phyloP scores from a whole-genome alignment of 2,329 filamentous ascomycete genomes.

The Clarireedia paspali region DNA sequence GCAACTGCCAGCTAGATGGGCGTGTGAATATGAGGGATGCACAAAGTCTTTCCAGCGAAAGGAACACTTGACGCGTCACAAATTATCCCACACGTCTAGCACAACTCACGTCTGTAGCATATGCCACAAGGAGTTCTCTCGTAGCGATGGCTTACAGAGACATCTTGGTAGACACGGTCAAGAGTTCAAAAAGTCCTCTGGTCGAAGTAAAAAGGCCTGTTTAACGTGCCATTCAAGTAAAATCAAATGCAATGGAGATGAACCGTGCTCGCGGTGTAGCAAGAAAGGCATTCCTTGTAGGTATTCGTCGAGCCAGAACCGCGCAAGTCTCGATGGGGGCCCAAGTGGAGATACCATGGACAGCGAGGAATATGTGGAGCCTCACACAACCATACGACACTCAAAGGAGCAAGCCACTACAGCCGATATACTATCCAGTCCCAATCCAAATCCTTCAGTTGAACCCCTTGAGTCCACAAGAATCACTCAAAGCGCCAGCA shows the following conservation, averaged over 20 bases:
- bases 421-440: too few species aligned
- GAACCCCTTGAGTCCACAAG: too few species aligned
- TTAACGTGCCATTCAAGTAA: slow-evolving; percentile 39
- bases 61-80: slow-evolving; percentile 24
- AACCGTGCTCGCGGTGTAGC: slow-evolving; percentile 33
- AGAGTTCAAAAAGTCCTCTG: slow-evolving; percentile 17
- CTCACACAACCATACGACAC: too few species aligned
- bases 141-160: slow-evolving; percentile 24
- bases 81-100: slow-evolving; percentile 17
- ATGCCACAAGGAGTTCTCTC: slow-evolving; percentile 21
- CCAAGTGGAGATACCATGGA: neutral
- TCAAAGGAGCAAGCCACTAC: too few species aligned
- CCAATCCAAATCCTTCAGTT: too few species aligned
- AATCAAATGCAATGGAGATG: slow-evolving; percentile 37
- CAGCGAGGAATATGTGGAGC: neutral
- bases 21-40: slow-evolving; percentile 17
- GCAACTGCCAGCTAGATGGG: neutral
- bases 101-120: slow-evolving; percentile 14
- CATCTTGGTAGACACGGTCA: slow-evolving; percentile 23
- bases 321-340: neutral
- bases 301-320: slow-evolving; percentile 20
- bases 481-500: too few species aligned
- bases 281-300: slow-evolving; percentile 34
- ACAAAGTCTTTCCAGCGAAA: slow-evolving; percentile 22
- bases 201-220: slow-evolving; percentile 34